Base-by-base conservation (phyloP, 1,139 yeast genomes). In the Geotrichum histeridarum region DNA sequence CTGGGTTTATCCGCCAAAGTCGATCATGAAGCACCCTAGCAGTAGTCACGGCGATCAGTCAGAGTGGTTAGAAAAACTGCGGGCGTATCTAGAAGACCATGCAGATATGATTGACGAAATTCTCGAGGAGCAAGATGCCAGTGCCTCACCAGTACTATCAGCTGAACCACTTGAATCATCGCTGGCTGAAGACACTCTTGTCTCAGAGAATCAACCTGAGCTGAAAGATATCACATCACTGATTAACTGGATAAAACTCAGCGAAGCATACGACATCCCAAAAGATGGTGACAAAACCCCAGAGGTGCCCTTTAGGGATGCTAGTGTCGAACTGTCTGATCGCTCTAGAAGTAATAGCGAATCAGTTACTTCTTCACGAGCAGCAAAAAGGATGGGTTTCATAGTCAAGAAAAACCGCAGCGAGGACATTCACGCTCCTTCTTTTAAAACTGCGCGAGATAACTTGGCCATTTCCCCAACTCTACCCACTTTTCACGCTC, bases 271-370 rank as follows among this genome's bases (percentile, higher is more conserved):
- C 39, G 44, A 44, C 14, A 35, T 17, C 8, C 47, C 47, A 6
- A 43, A 45, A 18, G 49, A 45, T 35, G 49, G 42, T 8, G 49
- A 45, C 32, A 35, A 45, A 18, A 17, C 49, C 2, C 42, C 49
- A 4, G 53, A 43, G 14, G 27, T 8, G 18, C 48, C 33, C 8
- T 35, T 22, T 30, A 33, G 18, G n/a, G 49, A 45, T 14, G 12
- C 32, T 2, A 27, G 27, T n/a, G 12, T 48, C 2, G 51, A 41
- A 53, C 36, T 43, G n/a, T 57, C 58, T 5, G 78, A 75, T 55
- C 70, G 87, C 57, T 71, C 81, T 7, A 75, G 83, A 60, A 79
- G 83, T 56, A 75, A 80, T 15, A 79, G 83, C n/a, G 86, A 80
- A 12, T 41, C 50, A 17, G 74, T 75, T 54, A 68, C 73, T 7